Conservation (phyloP, 1,284 basidiomycete species). For the Sparassis latifolia region DNA sequence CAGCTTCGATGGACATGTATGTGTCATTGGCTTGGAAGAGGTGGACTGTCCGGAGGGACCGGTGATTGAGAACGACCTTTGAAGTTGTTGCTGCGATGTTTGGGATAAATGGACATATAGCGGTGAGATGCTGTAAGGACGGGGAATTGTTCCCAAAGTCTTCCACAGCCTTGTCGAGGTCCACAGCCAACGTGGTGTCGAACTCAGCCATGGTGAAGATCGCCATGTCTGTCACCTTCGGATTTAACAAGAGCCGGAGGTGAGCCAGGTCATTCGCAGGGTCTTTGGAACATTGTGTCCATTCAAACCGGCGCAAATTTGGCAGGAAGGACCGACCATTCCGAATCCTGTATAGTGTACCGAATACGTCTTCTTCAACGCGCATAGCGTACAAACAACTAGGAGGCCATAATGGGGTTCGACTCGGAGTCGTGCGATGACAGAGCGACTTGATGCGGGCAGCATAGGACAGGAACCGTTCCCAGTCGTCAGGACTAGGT, state of each 20-base stretch:
- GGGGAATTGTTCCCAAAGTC: constrained; percentile 2
- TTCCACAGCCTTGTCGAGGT: constrained; percentile 6
- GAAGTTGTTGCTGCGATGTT: background rate
- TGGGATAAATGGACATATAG: background rate
- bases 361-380: background rate
- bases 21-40: background rate
- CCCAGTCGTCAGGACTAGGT: constrained; percentile 9
- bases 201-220: background rate
- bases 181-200: background rate
- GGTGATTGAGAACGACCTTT: background rate
- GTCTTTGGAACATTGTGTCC: constrained; percentile 1
- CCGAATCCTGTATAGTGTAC: constrained; percentile 1
- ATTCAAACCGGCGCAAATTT: constrained; percentile 10
- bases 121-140: constrained; percentile 7
- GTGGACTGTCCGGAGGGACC: background rate
- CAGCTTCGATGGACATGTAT: background rate
- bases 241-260: constrained; percentile 9
- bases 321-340: constrained; percentile 7
- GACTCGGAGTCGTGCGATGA: background rate
- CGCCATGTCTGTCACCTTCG: constrained; percentile 7
- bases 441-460: constrained; percentile 5
- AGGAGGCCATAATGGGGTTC: background rate
- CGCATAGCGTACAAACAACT: background rate
- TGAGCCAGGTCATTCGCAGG: constrained; percentile 3
- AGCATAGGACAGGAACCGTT: constrained; percentile 10